phyloP scores from a whole-genome alignment of 2,329 filamentous ascomycete genomes.

The Metarhizium sp. region DNA sequence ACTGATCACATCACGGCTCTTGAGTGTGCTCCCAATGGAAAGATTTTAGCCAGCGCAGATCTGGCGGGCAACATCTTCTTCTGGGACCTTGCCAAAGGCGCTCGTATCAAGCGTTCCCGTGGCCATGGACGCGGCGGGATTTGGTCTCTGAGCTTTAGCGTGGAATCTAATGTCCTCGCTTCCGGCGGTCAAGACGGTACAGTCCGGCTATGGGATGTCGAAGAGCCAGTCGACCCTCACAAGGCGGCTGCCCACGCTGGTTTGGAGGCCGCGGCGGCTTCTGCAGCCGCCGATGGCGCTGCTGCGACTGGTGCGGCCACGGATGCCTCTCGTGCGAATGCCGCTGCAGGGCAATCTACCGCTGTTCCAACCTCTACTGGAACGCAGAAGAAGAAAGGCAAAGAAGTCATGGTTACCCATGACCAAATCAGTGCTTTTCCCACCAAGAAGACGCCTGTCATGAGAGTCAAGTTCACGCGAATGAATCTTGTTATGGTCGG shows the following conservation, averaged over 20 bases:
- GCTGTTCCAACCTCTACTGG: conserved; percentile 18
- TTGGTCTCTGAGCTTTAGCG: conserved; percentile 86
- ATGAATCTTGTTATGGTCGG: conserved; percentile 92
- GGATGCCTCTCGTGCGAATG: conserved; percentile 16
- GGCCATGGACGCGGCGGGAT: conserved; percentile 92
- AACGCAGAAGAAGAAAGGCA: conserved; percentile 63
- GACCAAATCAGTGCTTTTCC: conserved; percentile 94
- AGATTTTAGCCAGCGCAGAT: conserved; percentile 84
- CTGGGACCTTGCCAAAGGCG: conserved; percentile 86
- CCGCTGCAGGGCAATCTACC: conserved; percentile 16
- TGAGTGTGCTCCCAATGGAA: conserved; percentile 79
- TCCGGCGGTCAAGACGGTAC: conserved; percentile 89
- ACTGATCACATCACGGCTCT: conserved; percentile 78
- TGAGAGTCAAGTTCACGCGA: conserved; percentile 85
- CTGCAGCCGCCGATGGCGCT: conserved; percentile 35
- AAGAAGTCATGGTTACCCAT: conserved; percentile 81
- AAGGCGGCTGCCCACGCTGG: conserved; percentile 41
- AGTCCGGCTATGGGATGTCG: conserved; percentile 88
- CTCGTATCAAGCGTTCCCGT: conserved; percentile 81
- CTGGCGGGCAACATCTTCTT: conserved; percentile 82
- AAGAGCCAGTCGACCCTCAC: conserved; percentile 57
- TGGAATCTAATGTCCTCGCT: conserved; percentile 82
- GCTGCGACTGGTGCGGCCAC: conserved; percentile 17
- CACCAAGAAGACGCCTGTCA: conserved; percentile 92
- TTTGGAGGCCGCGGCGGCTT: conserved; percentile 31